phyloP scores from a whole-genome alignment of 805 yeast species.

The Metschnikowia corniflorae region DNA sequence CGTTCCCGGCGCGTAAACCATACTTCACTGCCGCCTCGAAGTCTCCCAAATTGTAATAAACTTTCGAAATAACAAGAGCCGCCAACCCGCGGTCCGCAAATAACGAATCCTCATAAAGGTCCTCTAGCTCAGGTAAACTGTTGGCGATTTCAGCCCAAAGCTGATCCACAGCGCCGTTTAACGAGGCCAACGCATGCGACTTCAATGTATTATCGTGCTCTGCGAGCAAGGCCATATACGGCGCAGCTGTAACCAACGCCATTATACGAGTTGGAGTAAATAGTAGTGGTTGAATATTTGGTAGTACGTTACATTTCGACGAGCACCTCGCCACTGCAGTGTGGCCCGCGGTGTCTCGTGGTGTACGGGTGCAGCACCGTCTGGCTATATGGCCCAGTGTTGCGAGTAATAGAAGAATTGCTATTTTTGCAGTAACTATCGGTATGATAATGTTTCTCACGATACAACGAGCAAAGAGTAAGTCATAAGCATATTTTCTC shows the following conservation, averaged over 20 bases:
- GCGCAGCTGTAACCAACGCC: slow-evolving; percentile 83
- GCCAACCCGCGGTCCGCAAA: slow-evolving; percentile 81
- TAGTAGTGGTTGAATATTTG: not conserved
- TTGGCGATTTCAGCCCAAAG: slow-evolving; percentile 98
- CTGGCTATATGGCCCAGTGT: no score
- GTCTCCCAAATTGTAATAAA: slow-evolving; percentile 87
- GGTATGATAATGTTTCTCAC: no score
- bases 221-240: slow-evolving; percentile 81
- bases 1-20: slow-evolving; percentile 79
- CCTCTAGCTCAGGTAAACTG: slow-evolving; percentile 82
- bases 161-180: slow-evolving; percentile 81
- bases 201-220: slow-evolving; percentile 79
- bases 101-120: slow-evolving; percentile 76
- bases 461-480: no score
- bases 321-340: slow-evolving; percentile 3
- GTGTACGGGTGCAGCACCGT: slow-evolving; percentile 4
- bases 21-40: slow-evolving; percentile 86
- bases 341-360: not conserved
- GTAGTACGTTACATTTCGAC: no score
- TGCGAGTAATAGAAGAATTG: no score
- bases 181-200: slow-evolving; percentile 77
- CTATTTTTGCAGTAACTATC: no score
- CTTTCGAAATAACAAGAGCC: slow-evolving; percentile 89
- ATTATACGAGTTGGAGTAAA: slow-evolving; percentile 28
- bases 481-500: no score